These are phyloP conservation scores for Przewalskia tangutica DNA, from an alignment of 257 asterid genomes.

Conservation along the genomic window DNA sequence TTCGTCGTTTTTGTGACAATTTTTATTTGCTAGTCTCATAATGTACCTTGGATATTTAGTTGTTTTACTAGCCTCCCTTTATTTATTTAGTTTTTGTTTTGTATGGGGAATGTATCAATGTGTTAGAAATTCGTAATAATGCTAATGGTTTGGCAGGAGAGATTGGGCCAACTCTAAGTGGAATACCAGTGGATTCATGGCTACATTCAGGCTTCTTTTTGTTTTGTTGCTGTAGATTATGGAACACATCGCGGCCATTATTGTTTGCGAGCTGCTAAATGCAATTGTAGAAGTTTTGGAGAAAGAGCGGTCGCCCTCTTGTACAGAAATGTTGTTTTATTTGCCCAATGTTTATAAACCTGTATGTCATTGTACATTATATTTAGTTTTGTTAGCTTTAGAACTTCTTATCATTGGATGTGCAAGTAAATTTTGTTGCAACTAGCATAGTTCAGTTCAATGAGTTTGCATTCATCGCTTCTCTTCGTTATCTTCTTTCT, in stretches of 20 bases:
- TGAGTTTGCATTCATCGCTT: neutral
- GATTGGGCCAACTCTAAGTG: slow-evolving; percentile 30
- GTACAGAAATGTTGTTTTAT: slow-evolving; percentile 1
- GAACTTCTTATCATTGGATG: neutral
- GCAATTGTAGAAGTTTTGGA: neutral
- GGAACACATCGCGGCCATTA: neutral
- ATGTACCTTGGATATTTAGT: neutral
- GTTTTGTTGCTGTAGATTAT: neutral
- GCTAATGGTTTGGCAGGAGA: slow-evolving; percentile 29
- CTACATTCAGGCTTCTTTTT: neutral
- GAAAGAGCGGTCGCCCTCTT: neutral
- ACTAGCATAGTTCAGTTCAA: neutral
- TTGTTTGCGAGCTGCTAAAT: neutral
- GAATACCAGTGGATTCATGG: neutral
- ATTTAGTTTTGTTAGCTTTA: neutral
- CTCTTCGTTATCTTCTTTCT: neutral
- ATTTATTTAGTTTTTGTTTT: neutral
- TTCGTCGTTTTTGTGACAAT: neutral
- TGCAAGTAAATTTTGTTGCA: neutral
- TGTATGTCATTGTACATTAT: neutral
- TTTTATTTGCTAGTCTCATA: neutral
- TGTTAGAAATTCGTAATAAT: neutral
- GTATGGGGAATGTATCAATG: neutral
- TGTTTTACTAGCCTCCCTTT: neutral
- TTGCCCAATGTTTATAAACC: neutral